Evolutionary conservation across 2,329 filamentous ascomycete species (phyloP), one percentile per base, ranked within the genome.

Genomic region (Trichoderma sp.): DNA sequence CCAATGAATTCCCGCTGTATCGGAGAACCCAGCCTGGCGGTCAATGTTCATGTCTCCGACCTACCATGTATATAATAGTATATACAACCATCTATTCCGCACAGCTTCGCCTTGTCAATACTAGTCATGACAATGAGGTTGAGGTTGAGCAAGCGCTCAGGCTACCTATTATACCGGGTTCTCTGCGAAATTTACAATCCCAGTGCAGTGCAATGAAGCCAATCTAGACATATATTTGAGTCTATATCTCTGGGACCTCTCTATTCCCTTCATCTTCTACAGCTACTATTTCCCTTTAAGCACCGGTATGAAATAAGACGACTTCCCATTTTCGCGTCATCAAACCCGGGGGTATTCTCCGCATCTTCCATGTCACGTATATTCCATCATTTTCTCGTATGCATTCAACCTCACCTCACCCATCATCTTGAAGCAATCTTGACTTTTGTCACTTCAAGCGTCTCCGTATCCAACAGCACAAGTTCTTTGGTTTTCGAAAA

Each of bases 381-480:
- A 54, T 17, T 12, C 22, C 29, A 22, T 29, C 22, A 22, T 34
- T 2, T 9, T 19, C 9, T 35, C 27, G 8, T 19, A 52, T 50
- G 17, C 37, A 48, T 68, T 35, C 22, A n/a, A 19, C 39, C 19
- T 27, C 6, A 5, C 48, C 37, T 34, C 25, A 15, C 13, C 5
- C 8, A 35, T 68, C 60, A 68, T 27, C 60, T 68, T 2, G 53
- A 52, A 4, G 60, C 29, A 53, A 89, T 86, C 74, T 87, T 89
- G 25, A 97, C 82, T 58, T 86, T 82, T 72, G 93, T 90, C 1
- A 92, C 89, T 56, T 94, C 92, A 69, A 97, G 78, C 1, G 92
- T 96, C 79, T 98, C 94, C 54, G 88, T 83, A 80, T 99, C 94
- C 12, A 99, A 81, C 61, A 99, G 75, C 1, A 97, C 88, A 25